Percentiles rank a stretch among this genome's conserved stretches.
These are phyloP conservation scores for Kazachstania sp. DNA, from an alignment of 1,139 yeast genomes.

Conservation along the genomic window DNA sequence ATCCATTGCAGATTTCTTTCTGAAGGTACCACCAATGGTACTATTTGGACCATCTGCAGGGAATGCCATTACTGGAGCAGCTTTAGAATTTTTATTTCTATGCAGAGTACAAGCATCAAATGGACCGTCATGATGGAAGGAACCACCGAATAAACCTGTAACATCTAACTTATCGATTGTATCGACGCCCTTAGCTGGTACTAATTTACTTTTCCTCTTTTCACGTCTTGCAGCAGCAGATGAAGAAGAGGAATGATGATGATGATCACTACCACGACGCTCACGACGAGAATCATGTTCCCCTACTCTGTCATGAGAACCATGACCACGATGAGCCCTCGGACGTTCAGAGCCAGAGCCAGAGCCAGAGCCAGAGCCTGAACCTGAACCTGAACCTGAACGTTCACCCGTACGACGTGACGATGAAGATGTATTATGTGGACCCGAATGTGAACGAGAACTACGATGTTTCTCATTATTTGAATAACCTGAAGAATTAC, in stretches of 20 bases:
- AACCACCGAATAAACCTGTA: conserved; percentile 89
- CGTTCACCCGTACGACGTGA: no score
- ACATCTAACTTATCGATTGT: conserved; percentile 93
- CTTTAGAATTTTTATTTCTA: conserved; percentile 70
- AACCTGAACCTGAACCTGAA: neutral
- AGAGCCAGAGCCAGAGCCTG: neutral
- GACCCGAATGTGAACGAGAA: conserved; percentile 4
- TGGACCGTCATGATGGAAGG: conserved; percentile 98
- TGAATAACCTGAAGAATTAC: conserved; percentile 5
- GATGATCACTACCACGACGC: conserved; percentile 3
- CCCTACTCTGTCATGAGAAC: conserved; percentile 2
- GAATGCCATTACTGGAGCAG: conserved; percentile 91
- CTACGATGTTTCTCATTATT: conserved; percentile 18
- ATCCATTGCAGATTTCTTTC: conserved; percentile 27
- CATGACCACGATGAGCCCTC: conserved; percentile 10
- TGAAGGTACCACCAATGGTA: conserved; percentile 56
- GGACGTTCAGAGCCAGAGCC: conserved; percentile 1
- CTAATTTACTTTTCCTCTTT: conserved; percentile 44
- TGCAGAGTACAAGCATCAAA: conserved; percentile 98
- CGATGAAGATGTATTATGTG: neutral
- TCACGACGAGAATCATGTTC: conserved; percentile 3
- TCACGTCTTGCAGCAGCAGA: conserved; percentile 27
- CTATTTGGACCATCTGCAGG: conserved; percentile 93
- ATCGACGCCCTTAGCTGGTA: conserved; percentile 46
- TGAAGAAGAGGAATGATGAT: conserved; percentile 6